Evolutionary conservation across 106 monocot genomes (phyloP), one percentile per base, ranked within the genome.

Genomic region (Dactylorhiza incarnata): DNA sequence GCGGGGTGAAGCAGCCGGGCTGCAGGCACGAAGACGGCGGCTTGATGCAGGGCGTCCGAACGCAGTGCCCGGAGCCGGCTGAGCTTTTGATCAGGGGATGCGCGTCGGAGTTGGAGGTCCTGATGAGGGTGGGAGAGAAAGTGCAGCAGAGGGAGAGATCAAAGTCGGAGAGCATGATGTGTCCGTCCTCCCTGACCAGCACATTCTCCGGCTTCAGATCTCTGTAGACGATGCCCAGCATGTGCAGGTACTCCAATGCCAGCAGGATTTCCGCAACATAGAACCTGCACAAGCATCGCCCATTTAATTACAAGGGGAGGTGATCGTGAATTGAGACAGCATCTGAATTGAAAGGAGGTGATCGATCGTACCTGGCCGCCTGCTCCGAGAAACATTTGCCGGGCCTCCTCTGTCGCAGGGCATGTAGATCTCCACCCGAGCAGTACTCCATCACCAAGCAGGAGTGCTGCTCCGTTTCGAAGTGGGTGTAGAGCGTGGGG

Each of bases 401-500:
- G 2, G 68, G 80, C 68, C 56, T 74, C 75, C 54, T 80, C 75
- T 80, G 80, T 15, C 80, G 48, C 6, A 75, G 69, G 5, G 80
- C 53, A 46, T 80, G 80, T 47, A 80, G 51, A 48, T 80, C 80
- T 65, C 80, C 80, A 0, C 80, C 80, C 0, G 80, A 75, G 55
- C 80, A 80, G 24, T 56, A 80, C 80, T 80, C 80, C 80, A 80
- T 80, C 52, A 80, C 67, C 74, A 80, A 63, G 68, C 80, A 80
- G 68, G 75, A 75, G 13, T 75, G 75, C 80, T 75, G 74, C 54
- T 67, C 68, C 45, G 80, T 80, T 74, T 80, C 75, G 56, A 80
- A 80, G 74, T 80, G 80, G 6, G 75, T 54, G 47, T 80, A 80
- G 22, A 80, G 66, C 2, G 75, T 75, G 12, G 80, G 80, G 68